A percentile compares a stretch with the other conserved stretches of the same genome.
phyloP scores from a whole-genome alignment of 306 rosid genomes.

The Prosopis cineraria region DNA sequence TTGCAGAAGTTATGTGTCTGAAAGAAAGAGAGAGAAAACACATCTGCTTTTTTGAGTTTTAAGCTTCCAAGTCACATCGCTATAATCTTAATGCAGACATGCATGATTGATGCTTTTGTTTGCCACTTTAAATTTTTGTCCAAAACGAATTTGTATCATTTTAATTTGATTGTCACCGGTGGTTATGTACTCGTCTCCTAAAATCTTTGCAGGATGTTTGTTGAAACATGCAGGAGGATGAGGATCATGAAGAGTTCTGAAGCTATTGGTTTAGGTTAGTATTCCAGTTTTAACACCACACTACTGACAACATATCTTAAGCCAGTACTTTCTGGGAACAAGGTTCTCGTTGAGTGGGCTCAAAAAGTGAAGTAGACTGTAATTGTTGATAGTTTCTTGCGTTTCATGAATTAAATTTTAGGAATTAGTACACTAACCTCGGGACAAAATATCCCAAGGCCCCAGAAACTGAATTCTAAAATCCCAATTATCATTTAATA shows the following conservation, averaged over 20 bases:
- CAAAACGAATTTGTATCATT: not conserved
- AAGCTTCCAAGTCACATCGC: slow-evolving; percentile 5
- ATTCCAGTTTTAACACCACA: not conserved
- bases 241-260: slow-evolving; percentile 96
- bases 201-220: slow-evolving; percentile 76
- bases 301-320: not conserved
- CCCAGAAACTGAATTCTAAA: not conserved
- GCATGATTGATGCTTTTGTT: slow-evolving; percentile 1
- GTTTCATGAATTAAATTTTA: not conserved
- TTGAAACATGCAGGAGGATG: slow-evolving; percentile 76
- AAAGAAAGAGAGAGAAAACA: not conserved
- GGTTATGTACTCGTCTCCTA: slow-evolving; percentile 21
- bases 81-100: not conserved
- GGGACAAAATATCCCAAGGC: not conserved
- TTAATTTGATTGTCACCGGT: not conserved
- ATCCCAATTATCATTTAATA: not conserved
- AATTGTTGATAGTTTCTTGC: not conserved
- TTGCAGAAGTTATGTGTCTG: not conserved
- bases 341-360: not conserved
- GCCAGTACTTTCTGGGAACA: not conserved
- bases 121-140: not conserved
- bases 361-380: not conserved
- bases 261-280: slow-evolving; percentile 90
- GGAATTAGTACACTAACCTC: not conserved
- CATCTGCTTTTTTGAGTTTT: not conserved